Conservation (phyloP, 441 rosid genomes). For the Pelargonium citronellum region DNA sequence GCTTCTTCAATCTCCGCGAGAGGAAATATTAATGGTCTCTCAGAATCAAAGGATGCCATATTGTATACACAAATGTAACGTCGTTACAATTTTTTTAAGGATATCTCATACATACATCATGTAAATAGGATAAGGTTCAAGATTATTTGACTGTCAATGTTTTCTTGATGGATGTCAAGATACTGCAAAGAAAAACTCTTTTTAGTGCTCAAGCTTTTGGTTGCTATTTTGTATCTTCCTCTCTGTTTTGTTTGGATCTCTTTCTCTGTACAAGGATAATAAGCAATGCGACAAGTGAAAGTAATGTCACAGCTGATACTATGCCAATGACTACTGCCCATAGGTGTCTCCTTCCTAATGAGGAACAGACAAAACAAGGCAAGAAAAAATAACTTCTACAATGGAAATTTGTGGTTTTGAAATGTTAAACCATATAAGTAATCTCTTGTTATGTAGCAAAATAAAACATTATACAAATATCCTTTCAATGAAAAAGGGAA, state of each 20-base stretch:
- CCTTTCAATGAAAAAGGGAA: too few relatives aligned
- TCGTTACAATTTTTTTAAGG: neutral
- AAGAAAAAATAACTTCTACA: slow-evolving; percentile 8
- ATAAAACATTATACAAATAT: too few relatives aligned
- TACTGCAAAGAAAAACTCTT: slow-evolving; percentile 31
- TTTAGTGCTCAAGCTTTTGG: slow-evolving; percentile 33
- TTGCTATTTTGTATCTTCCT: slow-evolving; percentile 29
- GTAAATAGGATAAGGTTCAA: neutral
- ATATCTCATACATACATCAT: neutral
- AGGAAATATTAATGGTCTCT: slow-evolving; percentile 38
- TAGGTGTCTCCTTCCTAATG: slow-evolving; percentile 23
- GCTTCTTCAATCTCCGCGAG: slow-evolving; percentile 49
- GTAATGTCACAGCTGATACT: slow-evolving; percentile 29
- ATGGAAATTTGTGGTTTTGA: too few relatives aligned
- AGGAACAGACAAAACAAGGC: slow-evolving; percentile 12
- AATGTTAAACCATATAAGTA: too few relatives aligned
- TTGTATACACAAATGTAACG: slow-evolving; percentile 24
- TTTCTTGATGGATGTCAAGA: slow-evolving; percentile 28
- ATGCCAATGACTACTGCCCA: slow-evolving; percentile 33
- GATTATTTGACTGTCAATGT: slow-evolving; percentile 37
- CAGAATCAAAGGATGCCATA: slow-evolving; percentile 42
- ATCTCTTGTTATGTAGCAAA: too few relatives aligned
- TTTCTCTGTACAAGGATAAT: slow-evolving; percentile 26
- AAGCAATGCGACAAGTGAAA: slow-evolving; percentile 25
- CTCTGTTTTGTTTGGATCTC: slow-evolving; percentile 8